A percentile compares a stretch with the other conserved stretches of the same genome.
These are phyloP conservation scores for Phellinidium pouzarii DNA, from an alignment of 1,284 basidiomycete genomes.

Conservation along the genomic window DNA sequence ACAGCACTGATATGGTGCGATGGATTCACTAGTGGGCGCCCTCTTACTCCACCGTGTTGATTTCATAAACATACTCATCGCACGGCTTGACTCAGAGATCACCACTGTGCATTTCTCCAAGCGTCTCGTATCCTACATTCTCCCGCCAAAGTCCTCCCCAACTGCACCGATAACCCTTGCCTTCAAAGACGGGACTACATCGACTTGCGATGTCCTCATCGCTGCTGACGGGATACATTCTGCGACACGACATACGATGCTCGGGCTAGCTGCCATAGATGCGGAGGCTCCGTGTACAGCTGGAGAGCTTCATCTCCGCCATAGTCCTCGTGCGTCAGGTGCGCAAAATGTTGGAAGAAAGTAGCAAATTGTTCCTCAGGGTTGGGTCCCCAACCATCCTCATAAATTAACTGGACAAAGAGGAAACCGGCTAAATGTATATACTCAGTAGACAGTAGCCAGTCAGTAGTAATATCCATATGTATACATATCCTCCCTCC, in stretches of 20 bases:
- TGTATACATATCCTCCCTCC: no score
- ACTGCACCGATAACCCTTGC: conserved; percentile 29
- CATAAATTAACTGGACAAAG: no score
- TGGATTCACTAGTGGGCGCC: conserved; percentile 29
- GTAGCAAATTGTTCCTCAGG: no score
- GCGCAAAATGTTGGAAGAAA: no score
- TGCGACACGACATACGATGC: conserved; percentile 20
- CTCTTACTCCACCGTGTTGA: conserved; percentile 37
- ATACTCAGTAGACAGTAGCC: no score
- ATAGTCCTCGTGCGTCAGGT: no score
- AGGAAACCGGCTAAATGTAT: no score
- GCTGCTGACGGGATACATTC: conserved; percentile 43
- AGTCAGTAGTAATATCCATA: no score
- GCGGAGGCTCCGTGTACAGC: no score
- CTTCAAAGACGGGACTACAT: conserved; percentile 38
- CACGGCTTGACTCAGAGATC: conserved; percentile 26
- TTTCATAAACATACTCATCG: conserved; percentile 36
- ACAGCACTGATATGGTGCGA: background rate
- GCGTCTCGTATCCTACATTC: conserved; percentile 33
- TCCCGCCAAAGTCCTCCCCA: conserved; percentile 22
- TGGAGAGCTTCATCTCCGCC: no score
- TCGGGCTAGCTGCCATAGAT: background rate
- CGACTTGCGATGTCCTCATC: conserved; percentile 40
- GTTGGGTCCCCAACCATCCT: no score
- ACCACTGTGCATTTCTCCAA: conserved; percentile 33